Conservation (phyloP, 106 monocot genomes). For the Hemerocallis citrina region DNA sequence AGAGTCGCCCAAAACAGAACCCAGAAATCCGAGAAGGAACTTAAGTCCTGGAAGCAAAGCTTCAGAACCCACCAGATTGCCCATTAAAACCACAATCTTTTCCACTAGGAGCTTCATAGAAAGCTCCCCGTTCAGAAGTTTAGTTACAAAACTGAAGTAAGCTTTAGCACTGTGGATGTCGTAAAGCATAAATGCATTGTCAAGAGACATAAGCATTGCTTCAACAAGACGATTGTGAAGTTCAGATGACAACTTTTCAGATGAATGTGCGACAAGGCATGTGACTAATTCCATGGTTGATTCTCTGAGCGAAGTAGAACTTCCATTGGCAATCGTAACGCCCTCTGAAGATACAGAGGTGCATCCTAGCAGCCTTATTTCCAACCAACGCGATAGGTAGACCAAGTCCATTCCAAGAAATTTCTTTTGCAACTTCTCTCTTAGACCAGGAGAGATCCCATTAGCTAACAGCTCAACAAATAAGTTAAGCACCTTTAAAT, state of each 20-base stretch:
- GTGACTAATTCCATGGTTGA: conserved; percentile 58
- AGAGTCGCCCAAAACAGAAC: conserved; percentile 50
- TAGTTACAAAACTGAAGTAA: conserved; percentile 72
- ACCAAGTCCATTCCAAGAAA: conserved; percentile 72
- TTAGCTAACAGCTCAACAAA: conserved; percentile 51
- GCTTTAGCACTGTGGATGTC: conserved; percentile 69
- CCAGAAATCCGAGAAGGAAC: conserved; percentile 73
- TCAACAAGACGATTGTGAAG: conserved; percentile 51
- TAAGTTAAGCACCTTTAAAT: conserved; percentile 72
- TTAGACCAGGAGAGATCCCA: conserved; percentile 41
- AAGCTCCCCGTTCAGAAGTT: conserved; percentile 55
- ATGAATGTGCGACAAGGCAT: conserved; percentile 31
- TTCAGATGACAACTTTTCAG: conserved; percentile 31
- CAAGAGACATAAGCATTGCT: conserved; percentile 71
- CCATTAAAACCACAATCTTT: conserved; percentile 49
- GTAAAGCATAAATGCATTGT: conserved; percentile 59
- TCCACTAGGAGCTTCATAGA: conserved; percentile 62
- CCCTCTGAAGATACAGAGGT: conserved; percentile 23
- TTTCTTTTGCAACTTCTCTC: conserved; percentile 47
- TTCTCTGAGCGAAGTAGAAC: conserved; percentile 51
- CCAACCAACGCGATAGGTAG: conserved; percentile 69
- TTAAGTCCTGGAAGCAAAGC: conserved; percentile 52
- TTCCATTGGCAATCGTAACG: conserved; percentile 26
- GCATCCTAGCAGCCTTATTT: conserved; percentile 55
- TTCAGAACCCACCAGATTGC: conserved; percentile 57